Conservation (phyloP, 495 filamentous ascomycete genomes). For the Echria macrotheca region DNA sequence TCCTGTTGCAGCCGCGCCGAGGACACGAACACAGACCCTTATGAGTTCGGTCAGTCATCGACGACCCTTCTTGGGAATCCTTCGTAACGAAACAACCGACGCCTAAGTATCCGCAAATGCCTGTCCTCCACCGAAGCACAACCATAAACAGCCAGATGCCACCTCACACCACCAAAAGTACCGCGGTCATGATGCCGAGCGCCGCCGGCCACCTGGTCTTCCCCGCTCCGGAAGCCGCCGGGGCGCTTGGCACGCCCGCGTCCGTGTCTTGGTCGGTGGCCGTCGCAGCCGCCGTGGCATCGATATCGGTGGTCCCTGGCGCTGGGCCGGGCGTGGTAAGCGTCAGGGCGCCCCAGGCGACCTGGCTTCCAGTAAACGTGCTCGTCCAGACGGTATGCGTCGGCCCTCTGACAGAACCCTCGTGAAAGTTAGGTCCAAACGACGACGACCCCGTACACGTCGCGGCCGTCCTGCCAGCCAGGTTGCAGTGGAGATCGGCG, state of each 20-base stretch:
- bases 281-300: slow-evolving; percentile 15
- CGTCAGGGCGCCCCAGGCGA: slow-evolving; percentile 35
- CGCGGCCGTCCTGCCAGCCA: slow-evolving; percentile 29
- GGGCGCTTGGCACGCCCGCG: too few relatives aligned
- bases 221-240: too few relatives aligned
- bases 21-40: neutral
- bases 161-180: neutral
- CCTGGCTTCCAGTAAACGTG: slow-evolving; percentile 26
- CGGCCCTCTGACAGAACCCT: slow-evolving; percentile 29
- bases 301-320: slow-evolving; percentile 19
- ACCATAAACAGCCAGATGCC: too few relatives aligned
- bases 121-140: too few relatives aligned
- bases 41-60: neutral
- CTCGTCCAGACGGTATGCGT: slow-evolving; percentile 28
- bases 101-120: too few relatives aligned
- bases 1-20: neutral
- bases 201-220: neutral
- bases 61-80: too few relatives aligned
- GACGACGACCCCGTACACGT: slow-evolving; percentile 36
- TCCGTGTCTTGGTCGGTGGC: slow-evolving; percentile 6
- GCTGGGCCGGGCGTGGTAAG: slow-evolving; percentile 24
- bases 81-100: too few relatives aligned
- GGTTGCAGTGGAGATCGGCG: slow-evolving; percentile 27
- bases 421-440: slow-evolving; percentile 18
- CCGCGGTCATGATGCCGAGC: neutral